Evolutionary conservation across 2,329 filamentous ascomycete species (phyloP).

Genomic region (Penicillium sp.): DNA sequence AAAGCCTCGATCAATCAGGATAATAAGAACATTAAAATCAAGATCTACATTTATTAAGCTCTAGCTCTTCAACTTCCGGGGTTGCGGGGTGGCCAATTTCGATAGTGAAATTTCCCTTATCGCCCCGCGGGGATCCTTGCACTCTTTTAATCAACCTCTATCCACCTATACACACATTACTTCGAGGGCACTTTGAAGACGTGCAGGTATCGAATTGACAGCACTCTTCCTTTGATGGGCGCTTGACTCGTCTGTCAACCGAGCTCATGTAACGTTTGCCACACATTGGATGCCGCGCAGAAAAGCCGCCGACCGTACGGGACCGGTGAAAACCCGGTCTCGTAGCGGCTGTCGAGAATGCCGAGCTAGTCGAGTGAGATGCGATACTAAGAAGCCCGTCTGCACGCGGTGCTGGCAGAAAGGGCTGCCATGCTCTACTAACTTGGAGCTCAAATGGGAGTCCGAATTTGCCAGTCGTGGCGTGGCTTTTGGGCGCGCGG

Average conservation of each 20-base stretch:
- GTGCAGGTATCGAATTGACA: background rate
- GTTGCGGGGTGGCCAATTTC: background rate
- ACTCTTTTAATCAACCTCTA: background rate
- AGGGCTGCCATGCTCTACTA: slow-evolving; percentile 37
- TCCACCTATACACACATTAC: too few species aligned
- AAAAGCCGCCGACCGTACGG: slow-evolving; percentile 37
- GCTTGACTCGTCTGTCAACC: background rate
- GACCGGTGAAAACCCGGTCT: slow-evolving; percentile 39
- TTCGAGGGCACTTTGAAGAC: background rate
- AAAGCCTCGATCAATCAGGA: too few species aligned
- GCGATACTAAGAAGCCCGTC: slow-evolving; percentile 39
- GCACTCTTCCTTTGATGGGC: background rate
- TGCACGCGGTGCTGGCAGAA: slow-evolving; percentile 40
- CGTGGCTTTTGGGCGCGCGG: slow-evolving; percentile 44
- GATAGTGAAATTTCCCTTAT: background rate
- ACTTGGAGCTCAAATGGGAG: slow-evolving; percentile 40
- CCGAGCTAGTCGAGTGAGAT: slow-evolving; percentile 42
- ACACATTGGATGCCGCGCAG: slow-evolving; percentile 35
- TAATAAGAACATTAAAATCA: background rate
- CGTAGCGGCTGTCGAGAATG: slow-evolving; percentile 44
- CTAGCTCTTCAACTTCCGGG: background rate
- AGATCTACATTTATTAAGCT: background rate
- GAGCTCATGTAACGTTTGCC: slow-evolving; percentile 1
- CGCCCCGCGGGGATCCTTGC: background rate
- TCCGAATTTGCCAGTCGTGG: slow-evolving; percentile 43